Evolutionary conservation across 495 filamentous ascomycete genomes (phyloP), one percentile per base, ranked within the genome.

Genomic region (Penicillium ochrochloron): DNA sequence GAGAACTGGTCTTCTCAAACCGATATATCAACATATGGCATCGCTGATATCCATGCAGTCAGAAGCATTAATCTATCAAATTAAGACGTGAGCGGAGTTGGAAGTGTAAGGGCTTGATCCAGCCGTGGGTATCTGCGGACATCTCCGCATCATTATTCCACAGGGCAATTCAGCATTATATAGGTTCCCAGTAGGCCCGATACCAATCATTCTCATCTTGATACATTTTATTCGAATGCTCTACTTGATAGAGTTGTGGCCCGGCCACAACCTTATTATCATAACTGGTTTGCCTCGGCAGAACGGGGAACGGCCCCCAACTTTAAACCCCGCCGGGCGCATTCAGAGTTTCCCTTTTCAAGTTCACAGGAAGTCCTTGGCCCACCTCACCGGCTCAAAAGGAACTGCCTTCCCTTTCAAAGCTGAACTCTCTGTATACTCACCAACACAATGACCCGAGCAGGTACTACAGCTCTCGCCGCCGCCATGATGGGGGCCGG

Each of bases 401-500:
- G 11, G 10, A 50, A 27, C 23, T 8, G 23, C 5, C 29, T 31
- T 35, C 27, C 29, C 21, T 29, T 11, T 8, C 33, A 21, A 17
- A 33, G 15, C n/a, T 23, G 6, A 27, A 5, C 14, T 35, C 5
- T 15, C 31, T 14, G 3, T 23, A 35, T 12, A 56, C 33, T 56
- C 37, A 39, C 35, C 23, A 27, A 27, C 25, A 53, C 37, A 14
- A 68, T 64, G 61, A 55, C 54, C 14, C 46, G 60, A 58, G 25
- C 33, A 65, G 33, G 34, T n/a, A n/a, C 67, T n/a, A 53, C 64
- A 41, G 8, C 65, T 2, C 66, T 73, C 14, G 64, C 69, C 27
- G 23, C 59, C n/a, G 44, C 64, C 33, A 65, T 72, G 48, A 33
- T 62, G 21, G 60, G 31, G 10, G 68, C 70, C n/a, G 70, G 66